Base-by-base conservation (phyloP, 2,329 filamentous ascomycete species). In the Didymella sp. region DNA sequence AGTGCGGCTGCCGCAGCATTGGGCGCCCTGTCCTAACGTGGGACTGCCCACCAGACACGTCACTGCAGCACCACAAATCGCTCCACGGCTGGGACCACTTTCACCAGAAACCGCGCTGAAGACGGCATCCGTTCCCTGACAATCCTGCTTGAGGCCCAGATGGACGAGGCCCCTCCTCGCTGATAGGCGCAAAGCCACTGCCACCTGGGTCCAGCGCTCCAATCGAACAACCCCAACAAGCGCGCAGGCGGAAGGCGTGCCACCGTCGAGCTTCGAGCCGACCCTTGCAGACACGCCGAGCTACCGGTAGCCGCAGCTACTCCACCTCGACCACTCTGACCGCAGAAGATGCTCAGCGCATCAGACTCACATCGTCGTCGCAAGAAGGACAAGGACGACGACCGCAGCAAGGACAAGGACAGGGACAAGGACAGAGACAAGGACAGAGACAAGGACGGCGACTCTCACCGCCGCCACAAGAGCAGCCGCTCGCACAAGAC, bases 321-420 rank as follows among this genome's bases (percentile, higher is more conserved):
- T 61, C 55, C 58, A 64, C 58, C 61, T 60, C 56, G 31, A 58
- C 25, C 25, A 27, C 25, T 9, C 5, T 9, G 25, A 27, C 35
- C 35, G 30, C 46, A 58, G 49, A 61, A 56, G 45, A 75, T 73
- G 67, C 59, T 69, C 64, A 66, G 63, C 64, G 67, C 70, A 43
- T 72, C 72, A 41, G 73, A 76, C 61, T 56, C 67, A 46, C 69
- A 70, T 56, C 72, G 74, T 50, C 76, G 76, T 58, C 74, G 74
- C 61, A 75, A 71, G 53, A 77, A 76, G 60, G 74, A 73, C 44
- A 47, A 51, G 30, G 54, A 57, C 37, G 11, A 15, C 27, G 48
- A 51, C 27, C 25, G 37, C n/a, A 33, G 17, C 27, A 42, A 42
- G 8, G 19, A 42, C 51, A 57, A 59, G 27, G 64, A 69, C 41